Conservation (phyloP, 441 rosid species). For the Omphalea diandra region DNA sequence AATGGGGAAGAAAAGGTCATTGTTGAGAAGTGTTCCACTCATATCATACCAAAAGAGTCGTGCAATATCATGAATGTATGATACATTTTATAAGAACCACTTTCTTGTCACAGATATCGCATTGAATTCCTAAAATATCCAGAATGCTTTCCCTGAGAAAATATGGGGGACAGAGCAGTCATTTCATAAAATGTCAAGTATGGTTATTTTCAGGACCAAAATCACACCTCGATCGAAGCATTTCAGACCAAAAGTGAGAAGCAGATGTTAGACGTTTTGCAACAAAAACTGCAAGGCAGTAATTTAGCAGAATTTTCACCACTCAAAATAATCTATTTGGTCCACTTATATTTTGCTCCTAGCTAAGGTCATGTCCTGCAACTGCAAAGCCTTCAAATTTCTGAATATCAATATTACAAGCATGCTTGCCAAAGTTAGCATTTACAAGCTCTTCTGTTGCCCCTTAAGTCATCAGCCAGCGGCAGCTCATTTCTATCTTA, state of each 20-base stretch:
- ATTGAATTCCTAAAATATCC: neutral
- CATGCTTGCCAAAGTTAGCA: neutral
- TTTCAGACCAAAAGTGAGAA: neutral
- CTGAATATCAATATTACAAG: neutral
- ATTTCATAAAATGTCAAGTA: neutral
- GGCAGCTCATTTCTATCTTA: neutral
- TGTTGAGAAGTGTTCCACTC: neutral
- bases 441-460: neutral
- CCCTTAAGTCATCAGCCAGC: neutral
- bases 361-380: neutral
- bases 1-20: neutral
- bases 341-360: neutral
- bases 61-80: neutral
- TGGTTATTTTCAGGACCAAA: neutral
- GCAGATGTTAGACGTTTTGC: neutral
- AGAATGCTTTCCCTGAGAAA: neutral
- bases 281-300: neutral
- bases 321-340: neutral
- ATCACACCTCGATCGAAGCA: neutral
- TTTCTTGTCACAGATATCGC: neutral
- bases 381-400: neutral
- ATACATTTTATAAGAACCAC: neutral
- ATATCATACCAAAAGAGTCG: neutral
- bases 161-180: neutral
- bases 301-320: neutral